Base-by-base conservation (phyloP, 768 basidiomycete species). In the Boletus insuetus region DNA sequence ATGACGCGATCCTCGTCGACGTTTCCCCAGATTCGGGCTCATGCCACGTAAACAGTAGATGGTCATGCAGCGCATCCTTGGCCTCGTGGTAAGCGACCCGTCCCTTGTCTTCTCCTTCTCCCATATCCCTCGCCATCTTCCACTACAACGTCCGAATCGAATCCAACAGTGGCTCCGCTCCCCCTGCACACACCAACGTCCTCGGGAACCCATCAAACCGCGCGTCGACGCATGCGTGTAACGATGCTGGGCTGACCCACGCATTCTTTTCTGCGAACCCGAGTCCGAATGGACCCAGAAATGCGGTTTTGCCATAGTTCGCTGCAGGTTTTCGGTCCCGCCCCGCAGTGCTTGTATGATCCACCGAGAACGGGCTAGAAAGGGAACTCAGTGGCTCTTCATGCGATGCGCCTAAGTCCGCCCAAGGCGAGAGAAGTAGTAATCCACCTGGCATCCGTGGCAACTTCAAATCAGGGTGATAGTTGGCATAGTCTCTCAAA, bases 161-260 rank as follows among this genome's bases (percentile, higher is more conserved):
- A 65, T 86, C 85, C 38, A 78, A 64, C n/a, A 84, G 58, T 0
- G 81, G 63, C 62, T 89, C 86, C 0, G 79, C 80, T 4, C 80
- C 83, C 5, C 85, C 86, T 2, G 77, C 77, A 20, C 79, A 74
- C 34, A 88, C 77, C 64, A 84, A 82, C 0, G 85, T 86, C 48
- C 78, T 72, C 3, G 85, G 86, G 64, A 83, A 87, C 8, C 76
- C 78, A 40, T 72, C 72, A 66, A 86, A 88, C 46, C 71, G 62
- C 9, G 78, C 70, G 2, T 61, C 35, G 34, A 78, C 64, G 12
- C 64, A 63, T 1, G 77, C 68, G 44, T 78, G 64, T 22, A 75
- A 60, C 6, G 82, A 84, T 14, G 79, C 80, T 4, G 86, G 85
- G 0, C 85, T 87, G 26, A 88, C 73, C 60, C 83, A 86, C n/a